Evolutionary conservation across 2,329 filamentous ascomycete genomes (phyloP), one percentile per base, ranked within the genome.

Genomic region (Curvularia sp.): DNA sequence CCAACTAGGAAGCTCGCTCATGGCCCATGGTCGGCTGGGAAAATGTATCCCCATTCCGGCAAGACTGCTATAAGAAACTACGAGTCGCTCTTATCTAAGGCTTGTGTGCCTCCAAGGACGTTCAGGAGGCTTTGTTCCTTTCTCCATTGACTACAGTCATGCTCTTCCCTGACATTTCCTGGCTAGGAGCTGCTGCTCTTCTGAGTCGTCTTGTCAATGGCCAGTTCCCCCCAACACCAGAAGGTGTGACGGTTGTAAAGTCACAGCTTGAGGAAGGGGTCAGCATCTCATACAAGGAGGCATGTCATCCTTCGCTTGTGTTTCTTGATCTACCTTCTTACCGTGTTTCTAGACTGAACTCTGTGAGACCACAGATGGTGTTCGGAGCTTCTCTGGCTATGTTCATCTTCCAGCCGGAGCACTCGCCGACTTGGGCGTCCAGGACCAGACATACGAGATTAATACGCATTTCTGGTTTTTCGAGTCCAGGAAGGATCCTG

Each of bases 381-480:
- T 87, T 43, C 82, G 80, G 62, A 82, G 81, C 30, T 89, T 87
- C 73, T 82, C 83, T 0, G 86, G 86, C 32, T 88, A 87, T 61
- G 82, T 88, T 13, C 81, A 84, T 70, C 78, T 88, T 3, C 83
- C 84, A 1, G 79, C 81, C 2, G 78, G 78, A 27, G 75, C 80
- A 4, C 63, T 78, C n/a, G 69, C 73, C 18, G 76, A 78, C 34
- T 60, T 73, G 1, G 71, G 71, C 7, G 69, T 74, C 15, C 64
- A 70, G 27, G 66, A 73, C 25, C 81, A 84, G 61, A 75, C 53
- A 0, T 65, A 65, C n/a, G 56, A 62, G 38, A 84, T 85, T 57
- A 84, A 85, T 64, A 86, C 82, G 23, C 88, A 87, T 71, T 89
- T 88, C 71, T 86, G 84, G 84, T 88, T 87, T 68, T 88, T 89